Evolutionary conservation across 148 eudicot species (phyloP).

Genomic region (Nepenthes gracilis): DNA sequence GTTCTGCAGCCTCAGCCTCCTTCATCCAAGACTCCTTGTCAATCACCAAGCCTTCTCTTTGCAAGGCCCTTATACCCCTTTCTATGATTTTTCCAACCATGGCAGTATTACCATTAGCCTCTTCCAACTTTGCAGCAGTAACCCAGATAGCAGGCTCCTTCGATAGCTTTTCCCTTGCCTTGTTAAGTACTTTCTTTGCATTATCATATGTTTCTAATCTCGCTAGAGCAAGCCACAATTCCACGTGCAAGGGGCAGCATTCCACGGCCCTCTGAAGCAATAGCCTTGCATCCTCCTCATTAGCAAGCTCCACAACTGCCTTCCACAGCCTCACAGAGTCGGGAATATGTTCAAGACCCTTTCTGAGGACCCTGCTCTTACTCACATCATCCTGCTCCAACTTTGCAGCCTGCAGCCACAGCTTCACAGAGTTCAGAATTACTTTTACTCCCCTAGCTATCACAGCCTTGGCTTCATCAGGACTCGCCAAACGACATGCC

Average conservation of each 20-base stretch:
- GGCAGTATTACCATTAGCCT: slow-evolving; percentile 68
- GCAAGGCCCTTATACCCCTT: slow-evolving; percentile 80
- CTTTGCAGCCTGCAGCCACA: slow-evolving; percentile 89
- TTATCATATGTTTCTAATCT: slow-evolving; percentile 85
- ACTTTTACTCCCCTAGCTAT: slow-evolving; percentile 85
- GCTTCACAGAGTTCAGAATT: slow-evolving; percentile 80
- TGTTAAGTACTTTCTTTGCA: slow-evolving; percentile 84
- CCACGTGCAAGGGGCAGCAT: slow-evolving; percentile 88
- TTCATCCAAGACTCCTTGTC: slow-evolving; percentile 96
- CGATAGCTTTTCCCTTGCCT: slow-evolving; percentile 70
- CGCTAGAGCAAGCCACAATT: slow-evolving; percentile 91
- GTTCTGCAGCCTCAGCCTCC: slow-evolving; percentile 89
- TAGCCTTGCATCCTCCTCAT: slow-evolving; percentile 78
- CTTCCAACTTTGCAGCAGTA: slow-evolving; percentile 92
- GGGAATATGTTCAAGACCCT: slow-evolving; percentile 84
- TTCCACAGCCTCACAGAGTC: slow-evolving; percentile 97
- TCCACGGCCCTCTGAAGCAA: slow-evolving; percentile 86
- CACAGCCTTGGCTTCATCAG: slow-evolving; percentile 85
- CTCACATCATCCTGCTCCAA: slow-evolving; percentile 64
- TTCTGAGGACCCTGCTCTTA: slow-evolving; percentile 79
- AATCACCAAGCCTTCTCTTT: slow-evolving; percentile 68
- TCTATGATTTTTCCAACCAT: slow-evolving; percentile 87
- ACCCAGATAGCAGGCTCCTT: slow-evolving; percentile 97
- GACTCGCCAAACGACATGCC: slow-evolving; percentile 67
- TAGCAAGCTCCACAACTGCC: slow-evolving; percentile 89